These are phyloP conservation scores for Glonium stellatum DNA, from an alignment of 495 filamentous ascomycete species.

Conservation along the genomic window DNA sequence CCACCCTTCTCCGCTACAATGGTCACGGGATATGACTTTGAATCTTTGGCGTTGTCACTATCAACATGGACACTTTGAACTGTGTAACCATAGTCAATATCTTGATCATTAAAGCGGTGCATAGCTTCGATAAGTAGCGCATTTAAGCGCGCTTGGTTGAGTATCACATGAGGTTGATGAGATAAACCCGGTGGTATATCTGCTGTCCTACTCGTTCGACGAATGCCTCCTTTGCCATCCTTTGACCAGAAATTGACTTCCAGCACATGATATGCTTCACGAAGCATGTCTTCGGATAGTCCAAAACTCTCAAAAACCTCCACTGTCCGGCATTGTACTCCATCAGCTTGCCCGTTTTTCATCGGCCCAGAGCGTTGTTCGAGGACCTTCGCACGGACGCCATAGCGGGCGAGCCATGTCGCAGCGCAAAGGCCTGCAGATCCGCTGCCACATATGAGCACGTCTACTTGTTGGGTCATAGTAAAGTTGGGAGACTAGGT, in stretches of 20 bases:
- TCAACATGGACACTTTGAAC: slow-evolving; percentile 52
- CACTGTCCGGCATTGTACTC: slow-evolving; percentile 70
- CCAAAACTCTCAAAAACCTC: slow-evolving; percentile 79
- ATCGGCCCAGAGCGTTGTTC: slow-evolving; percentile 57
- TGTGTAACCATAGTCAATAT: slow-evolving; percentile 56
- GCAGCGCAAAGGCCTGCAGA: slow-evolving; percentile 65
- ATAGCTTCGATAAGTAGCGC: slow-evolving; percentile 51
- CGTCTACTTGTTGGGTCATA: slow-evolving; percentile 33
- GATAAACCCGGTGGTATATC: slow-evolving; percentile 60
- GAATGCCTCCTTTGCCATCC: slow-evolving; percentile 41
- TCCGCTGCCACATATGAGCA: slow-evolving; percentile 61
- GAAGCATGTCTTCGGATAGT: slow-evolving; percentile 60
- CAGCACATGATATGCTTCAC: slow-evolving; percentile 62
- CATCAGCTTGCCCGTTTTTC: slow-evolving; percentile 69
- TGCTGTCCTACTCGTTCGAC: slow-evolving; percentile 47
- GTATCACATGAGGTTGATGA: slow-evolving; percentile 65
- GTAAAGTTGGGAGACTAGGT: too few species aligned
- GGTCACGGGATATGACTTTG: slow-evolving; percentile 46
- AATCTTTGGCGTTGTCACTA: slow-evolving; percentile 34
- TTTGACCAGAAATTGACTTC: slow-evolving; percentile 46
- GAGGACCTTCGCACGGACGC: slow-evolving; percentile 55
- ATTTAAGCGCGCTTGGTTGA: slow-evolving; percentile 71
- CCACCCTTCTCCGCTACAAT: slow-evolving; percentile 50
- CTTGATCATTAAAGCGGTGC: slow-evolving; percentile 39
- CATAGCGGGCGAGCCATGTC: slow-evolving; percentile 57